Base-by-base conservation (phyloP, 441 rosid genomes). In the Theobroma grandiflorum region DNA sequence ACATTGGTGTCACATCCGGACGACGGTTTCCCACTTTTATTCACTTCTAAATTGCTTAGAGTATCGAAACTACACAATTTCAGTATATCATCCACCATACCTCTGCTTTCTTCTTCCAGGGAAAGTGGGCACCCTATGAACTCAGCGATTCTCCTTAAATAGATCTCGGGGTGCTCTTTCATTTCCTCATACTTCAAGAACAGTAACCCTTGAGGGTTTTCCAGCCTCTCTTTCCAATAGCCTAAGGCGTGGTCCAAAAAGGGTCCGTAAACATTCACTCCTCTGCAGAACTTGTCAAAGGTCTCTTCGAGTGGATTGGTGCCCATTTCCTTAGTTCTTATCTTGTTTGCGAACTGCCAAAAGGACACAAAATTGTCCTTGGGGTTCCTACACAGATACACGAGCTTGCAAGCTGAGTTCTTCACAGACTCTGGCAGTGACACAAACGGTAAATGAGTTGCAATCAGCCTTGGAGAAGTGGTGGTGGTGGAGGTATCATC, bases 331-430 rank as follows among this genome's bases (percentile, higher is more conserved):
- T 80, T 20, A 31, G 82, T 84, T 73, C 84, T 89, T 43, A 88
- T 18, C 72, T 78, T 87, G 84, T 87, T 90, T 12, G 89, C 72
- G 80, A 86, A 87, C 74, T 91, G 95, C 94, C 94, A 89, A 2
- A 91, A 77, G 4, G 97, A 93, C 6, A 91, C 90, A 58, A 93
- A 88, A 74, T 78, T 87, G 82, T 91, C 97, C 78, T 90, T 90
- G 2, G 94, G 97, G 80, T 93, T 85, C 80, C 93, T 83, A 22
- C 92, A 90, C 43, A 90, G 64, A 70, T 89, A 91, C 53, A 91
- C 89, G 42, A 91, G 55, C 86, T 89, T 89, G 79, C 91, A 89
- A 6, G 78, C 78, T 1, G 88, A 85, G 67, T 72, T 75, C 65
- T 62, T 81, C 11, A 86, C 76, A 0, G 97, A 88, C 0, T 63